These are phyloP conservation scores for Apiospora saccharicola DNA, from an alignment of 2,329 filamentous ascomycete species.

Conservation along the genomic window DNA sequence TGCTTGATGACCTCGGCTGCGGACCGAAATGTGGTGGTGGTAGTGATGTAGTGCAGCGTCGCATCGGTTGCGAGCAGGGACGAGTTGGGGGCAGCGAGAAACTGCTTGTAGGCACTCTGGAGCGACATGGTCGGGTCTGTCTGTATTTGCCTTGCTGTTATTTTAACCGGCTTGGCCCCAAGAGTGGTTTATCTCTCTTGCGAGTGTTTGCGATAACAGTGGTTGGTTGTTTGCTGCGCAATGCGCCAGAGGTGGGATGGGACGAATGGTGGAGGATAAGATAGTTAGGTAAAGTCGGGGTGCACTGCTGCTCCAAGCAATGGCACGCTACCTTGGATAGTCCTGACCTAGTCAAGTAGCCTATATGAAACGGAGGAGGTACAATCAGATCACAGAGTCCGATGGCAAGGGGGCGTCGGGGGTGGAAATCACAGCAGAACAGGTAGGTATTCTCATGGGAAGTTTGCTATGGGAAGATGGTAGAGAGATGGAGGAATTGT, in stretches of 20 bases:
- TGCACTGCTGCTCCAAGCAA: not conserved
- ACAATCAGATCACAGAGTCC: not conserved
- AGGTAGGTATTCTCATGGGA: no score
- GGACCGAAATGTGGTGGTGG: constrained; percentile 76
- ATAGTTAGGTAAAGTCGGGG: not conserved
- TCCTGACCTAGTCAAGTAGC: not conserved
- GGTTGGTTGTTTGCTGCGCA: not conserved
- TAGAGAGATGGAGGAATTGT: not conserved
- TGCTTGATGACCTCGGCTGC: constrained; percentile 84
- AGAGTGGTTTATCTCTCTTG: not conserved
- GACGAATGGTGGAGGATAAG: constrained; percentile 14
- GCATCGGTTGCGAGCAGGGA: constrained; percentile 70
- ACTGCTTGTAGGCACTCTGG: constrained; percentile 71
- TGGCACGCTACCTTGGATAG: constrained; percentile 15
- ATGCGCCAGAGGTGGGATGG: not conserved
- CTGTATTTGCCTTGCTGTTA: not conserved
- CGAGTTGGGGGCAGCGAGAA: constrained; percentile 71
- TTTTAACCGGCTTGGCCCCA: not conserved
- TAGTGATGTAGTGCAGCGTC: constrained; percentile 87
- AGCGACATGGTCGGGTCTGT: constrained; percentile 52
- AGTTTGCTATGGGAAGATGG: not conserved
- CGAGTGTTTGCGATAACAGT: constrained; percentile 19
- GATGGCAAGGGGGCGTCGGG: not conserved
- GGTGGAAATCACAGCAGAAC: not conserved
- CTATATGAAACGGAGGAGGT: not conserved